Evolutionary conservation across 805 yeast genomes (phyloP).

Genomic region (Suhomyces vadensis): DNA sequence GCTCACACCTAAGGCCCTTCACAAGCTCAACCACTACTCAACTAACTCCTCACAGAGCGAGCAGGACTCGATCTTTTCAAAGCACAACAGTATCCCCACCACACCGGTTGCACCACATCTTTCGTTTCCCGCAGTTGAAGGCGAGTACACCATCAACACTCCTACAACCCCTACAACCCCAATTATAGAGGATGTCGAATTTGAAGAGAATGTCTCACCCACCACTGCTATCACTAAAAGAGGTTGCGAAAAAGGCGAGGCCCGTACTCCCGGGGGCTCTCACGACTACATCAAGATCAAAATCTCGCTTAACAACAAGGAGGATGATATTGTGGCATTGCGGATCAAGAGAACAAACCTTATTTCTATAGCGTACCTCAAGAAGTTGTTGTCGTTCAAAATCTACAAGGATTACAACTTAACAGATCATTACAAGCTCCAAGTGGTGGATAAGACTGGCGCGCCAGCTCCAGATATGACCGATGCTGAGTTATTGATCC

Average conservation of each 20-base stretch:
- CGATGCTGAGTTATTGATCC: conserved; percentile 17
- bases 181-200: conserved; percentile 14
- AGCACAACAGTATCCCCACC: conserved; percentile 8
- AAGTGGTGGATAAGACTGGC: conserved; percentile 14
- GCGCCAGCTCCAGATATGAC: conserved; percentile 12
- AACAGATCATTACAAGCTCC: conserved; percentile 28
- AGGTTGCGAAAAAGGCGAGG: too few relatives aligned
- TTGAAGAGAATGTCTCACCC: conserved; percentile 6
- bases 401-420: conserved; percentile 32
- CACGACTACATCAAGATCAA: conserved; percentile 26
- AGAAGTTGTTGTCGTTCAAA: conserved; percentile 28
- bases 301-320: conserved; percentile 25
- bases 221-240: not conserved
- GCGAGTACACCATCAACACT: conserved; percentile 3
- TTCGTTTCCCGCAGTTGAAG: not conserved
- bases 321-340: conserved; percentile 32
- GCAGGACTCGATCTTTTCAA: conserved; percentile 14
- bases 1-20: conserved; percentile 1
- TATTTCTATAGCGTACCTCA: conserved; percentile 26
- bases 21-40: conserved; percentile 8
- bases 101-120: conserved; percentile 5
- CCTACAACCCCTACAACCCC: conserved; percentile 16
- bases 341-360: conserved; percentile 25
- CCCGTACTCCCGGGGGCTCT: not conserved
- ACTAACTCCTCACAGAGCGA: conserved; percentile 13